Conservation (phyloP, 768 basidiomycete genomes). For the Krasilnikovozyma curviuscula region DNA sequence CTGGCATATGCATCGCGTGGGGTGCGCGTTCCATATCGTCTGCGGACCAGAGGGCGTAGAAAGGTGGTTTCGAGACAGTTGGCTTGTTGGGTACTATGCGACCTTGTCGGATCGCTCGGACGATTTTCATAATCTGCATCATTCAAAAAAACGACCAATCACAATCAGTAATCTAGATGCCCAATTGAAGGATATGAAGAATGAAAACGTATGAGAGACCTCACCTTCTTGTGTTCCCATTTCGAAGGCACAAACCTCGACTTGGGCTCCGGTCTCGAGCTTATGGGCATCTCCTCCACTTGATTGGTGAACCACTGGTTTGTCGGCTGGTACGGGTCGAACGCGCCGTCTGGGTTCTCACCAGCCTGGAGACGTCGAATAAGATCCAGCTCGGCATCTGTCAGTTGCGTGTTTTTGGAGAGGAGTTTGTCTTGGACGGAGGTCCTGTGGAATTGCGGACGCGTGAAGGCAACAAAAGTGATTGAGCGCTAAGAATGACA, state of each 20-base stretch:
- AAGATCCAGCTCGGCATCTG: constrained; percentile 80
- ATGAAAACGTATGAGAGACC: not conserved
- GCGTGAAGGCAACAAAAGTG: not conserved
- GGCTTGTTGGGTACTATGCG: constrained; percentile 81
- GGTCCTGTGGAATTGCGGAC: constrained; percentile 38
- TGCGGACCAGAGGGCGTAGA: constrained; percentile 72
- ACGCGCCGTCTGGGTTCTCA: constrained; percentile 75
- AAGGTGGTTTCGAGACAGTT: constrained; percentile 44
- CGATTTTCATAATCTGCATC: constrained; percentile 89
- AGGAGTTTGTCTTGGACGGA: constrained; percentile 76
- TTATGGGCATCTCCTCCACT: constrained; percentile 83
- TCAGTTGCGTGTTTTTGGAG: constrained; percentile 67
- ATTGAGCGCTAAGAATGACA: not conserved
- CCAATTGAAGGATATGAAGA: not conserved
- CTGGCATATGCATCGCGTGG: constrained; percentile 71
- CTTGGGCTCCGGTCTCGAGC: constrained; percentile 82
- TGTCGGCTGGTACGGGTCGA: constrained; percentile 83
- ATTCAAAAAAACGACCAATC: not conserved
- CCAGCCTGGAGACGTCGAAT: constrained; percentile 73
- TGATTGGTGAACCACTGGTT: constrained; percentile 90
- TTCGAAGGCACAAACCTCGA: constrained; percentile 90
- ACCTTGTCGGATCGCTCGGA: constrained; percentile 90
- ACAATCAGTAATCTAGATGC: not conserved
- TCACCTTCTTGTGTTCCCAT: constrained; percentile 98
- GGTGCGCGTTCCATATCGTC: constrained; percentile 41